phyloP scores from a whole-genome alignment of 1,139 yeast genomes.

The Saccharomyces hybrid region DNA sequence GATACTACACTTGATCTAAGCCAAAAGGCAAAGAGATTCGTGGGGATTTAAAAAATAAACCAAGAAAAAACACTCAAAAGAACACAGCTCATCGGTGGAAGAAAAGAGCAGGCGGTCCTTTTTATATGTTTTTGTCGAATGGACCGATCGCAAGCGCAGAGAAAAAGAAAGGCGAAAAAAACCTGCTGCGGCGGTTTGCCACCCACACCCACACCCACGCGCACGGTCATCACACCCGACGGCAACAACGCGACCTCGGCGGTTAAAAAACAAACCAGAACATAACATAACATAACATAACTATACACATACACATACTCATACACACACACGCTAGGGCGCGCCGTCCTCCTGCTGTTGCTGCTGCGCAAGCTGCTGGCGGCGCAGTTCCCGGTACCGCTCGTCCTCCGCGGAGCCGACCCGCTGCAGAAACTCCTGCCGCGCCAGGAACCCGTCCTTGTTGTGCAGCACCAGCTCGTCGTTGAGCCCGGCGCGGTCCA shows the following conservation, averaged over 20 bases:
- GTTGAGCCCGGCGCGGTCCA: slow-evolving; percentile 72
- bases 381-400: slow-evolving; percentile 50
- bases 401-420: slow-evolving; percentile 62
- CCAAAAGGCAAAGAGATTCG: slow-evolving; percentile 99
- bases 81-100: neutral
- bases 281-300: neutral
- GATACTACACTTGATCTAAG: slow-evolving; percentile 99
- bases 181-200: neutral
- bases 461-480: slow-evolving; percentile 77
- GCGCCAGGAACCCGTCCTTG: slow-evolving; percentile 76
- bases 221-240: too few species aligned
- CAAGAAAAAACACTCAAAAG: slow-evolving; percentile 3
- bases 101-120: neutral
- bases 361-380: slow-evolving; percentile 29
- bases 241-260: neutral
- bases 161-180: neutral
- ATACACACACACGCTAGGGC: neutral
- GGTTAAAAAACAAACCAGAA: neutral
- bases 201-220: neutral
- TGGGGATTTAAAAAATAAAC: slow-evolving; percentile 29
- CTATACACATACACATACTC: too few species aligned
- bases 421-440: slow-evolving; percentile 78
- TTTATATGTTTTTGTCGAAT: neutral
- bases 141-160: neutral
- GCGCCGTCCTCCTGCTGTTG: slow-evolving; percentile 10